Evolutionary conservation across 805 yeast species (phyloP).

Genomic region (Metschnikowia vanudenii): DNA sequence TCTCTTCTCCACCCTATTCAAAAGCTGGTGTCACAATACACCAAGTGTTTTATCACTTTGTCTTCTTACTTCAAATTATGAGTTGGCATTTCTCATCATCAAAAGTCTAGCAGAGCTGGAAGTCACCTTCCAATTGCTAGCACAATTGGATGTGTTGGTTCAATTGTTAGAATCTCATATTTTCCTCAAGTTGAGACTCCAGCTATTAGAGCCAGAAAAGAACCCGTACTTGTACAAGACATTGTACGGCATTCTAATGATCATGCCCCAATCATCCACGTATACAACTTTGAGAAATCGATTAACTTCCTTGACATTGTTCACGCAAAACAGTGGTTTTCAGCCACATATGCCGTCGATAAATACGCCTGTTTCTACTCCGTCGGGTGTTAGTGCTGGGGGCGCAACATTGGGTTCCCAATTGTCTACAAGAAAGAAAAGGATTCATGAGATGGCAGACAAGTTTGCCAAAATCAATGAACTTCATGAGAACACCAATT

Average conservation of each 20-base stretch:
- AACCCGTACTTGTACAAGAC: slow-evolving; percentile 83
- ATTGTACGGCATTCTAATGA: slow-evolving; percentile 88
- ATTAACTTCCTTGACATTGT: slow-evolving; percentile 49
- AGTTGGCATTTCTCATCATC: slow-evolving; percentile 79
- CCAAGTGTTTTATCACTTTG: slow-evolving; percentile 87
- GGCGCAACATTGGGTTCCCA: slow-evolving; percentile 22
- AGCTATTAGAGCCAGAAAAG: slow-evolving; percentile 81
- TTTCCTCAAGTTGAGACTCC: slow-evolving; percentile 80
- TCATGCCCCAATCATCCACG: slow-evolving; percentile 90
- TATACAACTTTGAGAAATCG: slow-evolving; percentile 79
- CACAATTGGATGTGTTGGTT: slow-evolving; percentile 86
- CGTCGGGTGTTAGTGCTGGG: slow-evolving; percentile 9
- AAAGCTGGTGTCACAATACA: slow-evolving; percentile 89
- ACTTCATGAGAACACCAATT: slow-evolving; percentile 24
- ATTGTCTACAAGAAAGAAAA: slow-evolving; percentile 36
- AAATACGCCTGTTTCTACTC: slow-evolving; percentile 16
- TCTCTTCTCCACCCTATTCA: slow-evolving; percentile 73
- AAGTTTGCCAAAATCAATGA: slow-evolving; percentile 38
- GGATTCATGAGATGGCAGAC: slow-evolving; percentile 43
- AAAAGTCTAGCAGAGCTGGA: slow-evolving; percentile 81
- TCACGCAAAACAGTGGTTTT: slow-evolving; percentile 22
- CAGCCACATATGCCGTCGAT: slow-evolving; percentile 24
- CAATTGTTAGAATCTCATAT: slow-evolving; percentile 92
- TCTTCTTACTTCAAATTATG: slow-evolving; percentile 82
- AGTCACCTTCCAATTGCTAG: slow-evolving; percentile 69